Percentiles rank a stretch among this genome's conserved stretches.
These are phyloP conservation scores for Lactifluus rugatus DNA, from an alignment of 768 basidiomycete genomes.

Conservation along the genomic window DNA sequence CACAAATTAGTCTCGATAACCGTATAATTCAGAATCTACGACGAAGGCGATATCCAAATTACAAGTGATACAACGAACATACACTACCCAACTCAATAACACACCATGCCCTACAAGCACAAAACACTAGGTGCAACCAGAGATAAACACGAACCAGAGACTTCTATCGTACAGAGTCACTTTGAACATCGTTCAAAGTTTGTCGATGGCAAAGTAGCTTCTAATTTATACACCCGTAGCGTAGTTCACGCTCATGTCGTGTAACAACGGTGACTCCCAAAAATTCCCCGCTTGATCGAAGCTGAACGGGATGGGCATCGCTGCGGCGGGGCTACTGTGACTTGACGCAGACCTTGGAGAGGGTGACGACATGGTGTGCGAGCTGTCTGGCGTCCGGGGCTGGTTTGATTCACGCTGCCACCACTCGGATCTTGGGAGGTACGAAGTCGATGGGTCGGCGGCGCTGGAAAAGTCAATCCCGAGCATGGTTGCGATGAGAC, in stretches of 20 bases:
- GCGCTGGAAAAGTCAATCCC: slow-evolving; percentile 16
- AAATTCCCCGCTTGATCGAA: slow-evolving; percentile 17
- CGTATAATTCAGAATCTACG: no score
- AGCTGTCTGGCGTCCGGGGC: background rate
- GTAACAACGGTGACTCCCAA: slow-evolving; percentile 12
- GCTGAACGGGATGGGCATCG: slow-evolving; percentile 20
- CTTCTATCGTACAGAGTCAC: background rate
- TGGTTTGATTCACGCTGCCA: slow-evolving; percentile 14
- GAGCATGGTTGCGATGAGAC: slow-evolving; percentile 19
- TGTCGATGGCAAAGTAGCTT: background rate
- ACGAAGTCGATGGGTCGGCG: slow-evolving; percentile 10
- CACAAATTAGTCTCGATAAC: no score
- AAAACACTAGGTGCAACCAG: background rate
- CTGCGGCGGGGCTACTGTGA: slow-evolving; percentile 15
- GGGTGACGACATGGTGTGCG: slow-evolving; percentile 8
- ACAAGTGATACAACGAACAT: background rate
- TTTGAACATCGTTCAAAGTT: background rate
- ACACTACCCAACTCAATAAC: background rate
- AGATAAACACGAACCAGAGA: background rate
- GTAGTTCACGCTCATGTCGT: slow-evolving; percentile 5
- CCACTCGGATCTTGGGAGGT: slow-evolving; percentile 16
- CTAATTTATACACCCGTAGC: background rate
- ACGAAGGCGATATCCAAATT: background rate
- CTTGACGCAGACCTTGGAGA: slow-evolving; percentile 16
- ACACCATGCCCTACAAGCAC: background rate